phyloP scores from a whole-genome alignment of 73 alveolate species.

The Uronychia binucleata region DNA sequence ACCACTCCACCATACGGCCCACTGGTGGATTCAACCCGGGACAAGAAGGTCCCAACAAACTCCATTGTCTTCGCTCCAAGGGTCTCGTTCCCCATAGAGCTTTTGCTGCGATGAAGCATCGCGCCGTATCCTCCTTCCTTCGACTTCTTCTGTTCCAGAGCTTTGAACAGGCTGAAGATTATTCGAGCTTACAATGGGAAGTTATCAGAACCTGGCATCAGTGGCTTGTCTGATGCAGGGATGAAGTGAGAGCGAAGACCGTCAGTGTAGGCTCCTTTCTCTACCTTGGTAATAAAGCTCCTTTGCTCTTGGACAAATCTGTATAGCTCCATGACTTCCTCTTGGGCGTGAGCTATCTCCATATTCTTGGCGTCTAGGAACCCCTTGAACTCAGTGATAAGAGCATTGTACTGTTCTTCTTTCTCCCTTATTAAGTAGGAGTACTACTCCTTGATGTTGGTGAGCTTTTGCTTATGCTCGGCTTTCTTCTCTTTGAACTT shows the following conservation, averaged over 20 bases:
- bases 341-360: neutral
- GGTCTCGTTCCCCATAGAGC: too few species aligned
- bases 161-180: neutral
- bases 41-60: too few species aligned
- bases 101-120: too few species aligned
- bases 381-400: neutral
- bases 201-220: neutral
- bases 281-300: neutral
- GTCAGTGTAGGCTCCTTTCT: neutral
- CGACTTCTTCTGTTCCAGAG: neutral
- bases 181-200: neutral
- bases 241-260: neutral
- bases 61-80: too few species aligned
- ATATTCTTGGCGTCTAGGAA: neutral
- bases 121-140: neutral
- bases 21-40: too few species aligned
- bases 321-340: neutral
- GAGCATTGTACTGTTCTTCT: neutral
- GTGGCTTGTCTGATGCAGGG: neutral
- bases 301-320: neutral
- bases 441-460: constrained; percentile 10
- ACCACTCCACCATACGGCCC: too few species aligned
- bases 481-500: neutral
- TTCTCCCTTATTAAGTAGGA: neutral
- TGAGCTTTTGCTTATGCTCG: neutral